These are phyloP conservation scores for Talaromyces verruculosus DNA, from an alignment of 2,329 filamentous ascomycete species.

Conservation along the genomic window DNA sequence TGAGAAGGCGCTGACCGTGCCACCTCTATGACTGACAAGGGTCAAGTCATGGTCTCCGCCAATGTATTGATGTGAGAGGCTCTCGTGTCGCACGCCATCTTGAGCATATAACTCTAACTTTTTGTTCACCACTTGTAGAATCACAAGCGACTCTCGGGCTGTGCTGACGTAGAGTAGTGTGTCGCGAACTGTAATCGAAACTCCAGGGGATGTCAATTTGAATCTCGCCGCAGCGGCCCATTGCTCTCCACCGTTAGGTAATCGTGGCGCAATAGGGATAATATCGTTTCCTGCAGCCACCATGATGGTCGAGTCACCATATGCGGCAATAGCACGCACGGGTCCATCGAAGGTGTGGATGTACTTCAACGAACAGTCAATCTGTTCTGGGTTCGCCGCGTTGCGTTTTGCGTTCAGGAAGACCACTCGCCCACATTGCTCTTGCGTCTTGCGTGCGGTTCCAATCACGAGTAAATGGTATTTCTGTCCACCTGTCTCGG, in stretches of 20 bases:
- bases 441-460: conserved; percentile 35
- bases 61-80: conserved; percentile 42
- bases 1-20: conserved; percentile 48
- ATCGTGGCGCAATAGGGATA: conserved; percentile 45
- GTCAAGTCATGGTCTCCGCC: conserved; percentile 47
- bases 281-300: conserved; percentile 48
- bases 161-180: conserved; percentile 57
- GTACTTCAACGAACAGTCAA: conserved; percentile 39
- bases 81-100: conserved; percentile 34
- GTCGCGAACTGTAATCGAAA: conserved; percentile 50
- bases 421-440: conserved; percentile 39
- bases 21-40: conserved; percentile 53
- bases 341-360: conserved; percentile 36
- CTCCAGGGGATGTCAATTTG: conserved; percentile 50
- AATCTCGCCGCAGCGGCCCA: conserved; percentile 44
- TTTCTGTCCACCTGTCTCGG: conserved; percentile 35
- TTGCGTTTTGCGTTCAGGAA: conserved; percentile 39
- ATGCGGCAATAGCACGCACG: conserved; percentile 60
- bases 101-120: conserved; percentile 37
- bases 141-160: conserved; percentile 53
- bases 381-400: conserved; percentile 27
- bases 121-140: conserved; percentile 44
- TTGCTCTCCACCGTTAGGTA: conserved; percentile 36
- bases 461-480: conserved; percentile 45
- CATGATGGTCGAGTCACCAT: conserved; percentile 43